Evolutionary conservation across 2,329 filamentous ascomycete genomes (phyloP).

Genomic region (Xylariaceae sp.): DNA sequence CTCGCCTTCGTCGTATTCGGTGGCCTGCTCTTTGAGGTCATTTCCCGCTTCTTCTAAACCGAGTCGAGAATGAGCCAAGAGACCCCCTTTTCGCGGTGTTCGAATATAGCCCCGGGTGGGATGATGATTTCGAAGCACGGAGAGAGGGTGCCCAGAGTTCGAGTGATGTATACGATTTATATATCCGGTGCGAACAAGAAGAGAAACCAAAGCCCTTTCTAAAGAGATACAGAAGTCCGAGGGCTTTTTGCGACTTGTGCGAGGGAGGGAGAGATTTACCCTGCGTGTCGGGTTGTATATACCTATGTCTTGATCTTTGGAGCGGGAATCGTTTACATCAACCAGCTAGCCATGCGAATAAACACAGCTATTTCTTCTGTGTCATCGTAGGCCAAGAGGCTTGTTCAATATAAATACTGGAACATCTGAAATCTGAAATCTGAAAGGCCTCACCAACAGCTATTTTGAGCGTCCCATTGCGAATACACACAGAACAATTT

Average conservation of each 20-base stretch:
- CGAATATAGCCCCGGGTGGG: not conserved
- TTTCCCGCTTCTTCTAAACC: slow-evolving; percentile 59
- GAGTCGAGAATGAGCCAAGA: too few species aligned
- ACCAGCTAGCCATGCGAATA: not conserved
- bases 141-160: not conserved
- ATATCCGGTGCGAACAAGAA: not conserved
- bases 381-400: not conserved
- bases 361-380: not conserved
- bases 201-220: not conserved
- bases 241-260: not conserved
- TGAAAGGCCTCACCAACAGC: not conserved
- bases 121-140: not conserved
- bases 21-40: slow-evolving; percentile 63
- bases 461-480: not conserved
- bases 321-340: not conserved
- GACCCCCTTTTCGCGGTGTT: not conserved
- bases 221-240: not conserved
- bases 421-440: not conserved
- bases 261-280: not conserved
- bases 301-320: slow-evolving; percentile 13
- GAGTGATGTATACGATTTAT: not conserved
- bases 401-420: slow-evolving; percentile 14
- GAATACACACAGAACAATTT: not conserved
- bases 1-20: slow-evolving; percentile 68
- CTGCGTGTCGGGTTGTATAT: slow-evolving; percentile 1